Base-by-base conservation (phyloP, 306 rosid genomes). In the Cicer arietinum region DNA sequence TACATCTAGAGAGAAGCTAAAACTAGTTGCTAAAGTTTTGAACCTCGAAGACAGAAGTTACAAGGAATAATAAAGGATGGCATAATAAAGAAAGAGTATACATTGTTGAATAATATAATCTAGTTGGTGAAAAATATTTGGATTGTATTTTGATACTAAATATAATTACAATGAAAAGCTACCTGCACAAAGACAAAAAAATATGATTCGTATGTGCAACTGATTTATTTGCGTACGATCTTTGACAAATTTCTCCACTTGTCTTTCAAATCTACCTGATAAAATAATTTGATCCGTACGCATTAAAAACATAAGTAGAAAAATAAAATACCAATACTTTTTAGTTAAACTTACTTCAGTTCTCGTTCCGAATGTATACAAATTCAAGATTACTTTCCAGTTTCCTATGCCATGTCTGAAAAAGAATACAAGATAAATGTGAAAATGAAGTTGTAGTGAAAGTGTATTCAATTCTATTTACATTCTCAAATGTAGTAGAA, bases 231-330 rank as follows among this genome's bases (percentile, higher is more conserved):
- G 12, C 11, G 6, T 11, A 30, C 57, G 51, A 8, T 7, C 0
- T 35, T 14, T 1, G 1, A 1, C 59, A 83, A 9, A 48, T 74
- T 78, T 56, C 83, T 83, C 83, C 83, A 83, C 22, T 79, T 83
- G 40, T 79, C 86, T 37, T 83, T 83, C 60, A 93, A 71, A 89
- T 93, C 90, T 48, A 88, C 96, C 98, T 90, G 84, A 74, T 30
- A 73, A 80, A 30, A 68, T 13, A 25, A 30, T 18, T 69, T 67
- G 18, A 80, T 50, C 35, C 11, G 0, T 50, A 22, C n/a, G 0
- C 6, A 68, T 22, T 57, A 25, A 18, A 4, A 46, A 13, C 47
- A 75, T 3, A 73, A 35, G 8, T 9, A 63, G 8, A 30, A 7
- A 54, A 39, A 10, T 22, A 68, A 72, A 69, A 58, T 25, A 59